Conservation (phyloP, 2,329 filamentous ascomycete genomes). For the Cladobotryum protrusum region DNA sequence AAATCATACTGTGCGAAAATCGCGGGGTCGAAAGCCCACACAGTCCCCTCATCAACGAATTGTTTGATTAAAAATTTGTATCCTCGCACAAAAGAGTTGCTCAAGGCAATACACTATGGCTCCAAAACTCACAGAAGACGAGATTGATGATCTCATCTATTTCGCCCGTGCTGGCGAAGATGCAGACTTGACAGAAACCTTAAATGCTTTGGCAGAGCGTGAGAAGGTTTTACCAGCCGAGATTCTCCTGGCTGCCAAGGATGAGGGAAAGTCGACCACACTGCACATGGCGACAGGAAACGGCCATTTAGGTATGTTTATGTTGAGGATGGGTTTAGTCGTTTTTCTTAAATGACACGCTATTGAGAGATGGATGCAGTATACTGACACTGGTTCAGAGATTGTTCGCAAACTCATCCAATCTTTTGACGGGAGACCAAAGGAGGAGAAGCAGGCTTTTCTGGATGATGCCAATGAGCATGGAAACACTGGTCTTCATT, state of each 20-base stretch:
- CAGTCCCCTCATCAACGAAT: conserved; percentile 33
- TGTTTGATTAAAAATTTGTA: conserved; percentile 24
- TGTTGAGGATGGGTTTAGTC: background rate
- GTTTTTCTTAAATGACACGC: background rate
- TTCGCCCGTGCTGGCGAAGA: conserved; percentile 73
- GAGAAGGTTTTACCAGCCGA: conserved; percentile 55
- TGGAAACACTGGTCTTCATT: conserved; percentile 89
- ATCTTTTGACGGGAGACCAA: conserved; percentile 35
- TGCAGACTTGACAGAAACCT: conserved; percentile 54
- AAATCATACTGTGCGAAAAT: conserved; percentile 27
- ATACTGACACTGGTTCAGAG: conserved; percentile 27
- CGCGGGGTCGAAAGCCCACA: conserved; percentile 28
- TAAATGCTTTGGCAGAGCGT: conserved; percentile 55
- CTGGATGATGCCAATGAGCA: conserved; percentile 68
- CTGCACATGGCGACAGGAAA: conserved; percentile 93
- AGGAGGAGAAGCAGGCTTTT: conserved; percentile 43
- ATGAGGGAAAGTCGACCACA: conserved; percentile 70
- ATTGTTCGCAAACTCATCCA: conserved; percentile 38
- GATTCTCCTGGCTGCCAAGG: conserved; percentile 63
- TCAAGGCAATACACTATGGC: conserved; percentile 31
- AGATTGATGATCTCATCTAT: conserved; percentile 89
- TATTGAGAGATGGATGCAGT: background rate
- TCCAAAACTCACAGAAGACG: conserved; percentile 61
- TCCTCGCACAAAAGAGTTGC: conserved; percentile 3
- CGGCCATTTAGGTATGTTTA: conserved; percentile 64